Evolutionary conservation across 192 early-diverging fungal species (phyloP).

Genomic region (Umbelopsis isabellina): DNA sequence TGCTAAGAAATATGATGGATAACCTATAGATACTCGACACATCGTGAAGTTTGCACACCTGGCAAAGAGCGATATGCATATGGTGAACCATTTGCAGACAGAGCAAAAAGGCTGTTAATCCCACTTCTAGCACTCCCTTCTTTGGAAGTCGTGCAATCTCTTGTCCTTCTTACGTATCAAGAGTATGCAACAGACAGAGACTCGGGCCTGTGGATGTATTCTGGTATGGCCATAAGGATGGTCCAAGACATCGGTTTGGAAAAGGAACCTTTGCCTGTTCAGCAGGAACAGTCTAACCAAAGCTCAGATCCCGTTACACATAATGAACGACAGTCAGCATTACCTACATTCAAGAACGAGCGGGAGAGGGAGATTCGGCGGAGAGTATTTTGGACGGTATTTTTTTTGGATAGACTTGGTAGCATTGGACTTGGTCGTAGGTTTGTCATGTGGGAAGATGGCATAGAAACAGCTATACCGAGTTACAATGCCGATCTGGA

Average conservation of each 20-base stretch:
- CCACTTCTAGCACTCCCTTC: constrained; percentile 8
- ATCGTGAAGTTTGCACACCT: constrained; percentile 10
- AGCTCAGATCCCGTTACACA: neutral
- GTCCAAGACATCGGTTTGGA: constrained; percentile 8
- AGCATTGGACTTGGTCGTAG: constrained; percentile 5
- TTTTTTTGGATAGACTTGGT: neutral
- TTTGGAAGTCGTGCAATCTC: constrained; percentile 9
- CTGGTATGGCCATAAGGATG: constrained; percentile 15
- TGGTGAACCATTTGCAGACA: constrained; percentile 17
- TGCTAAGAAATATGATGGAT: neutral
- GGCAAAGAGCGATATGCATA: constrained; percentile 19
- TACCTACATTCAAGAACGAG: constrained; percentile 6
- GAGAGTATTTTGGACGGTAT: constrained; percentile 18
- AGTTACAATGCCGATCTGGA: constrained; percentile 8
- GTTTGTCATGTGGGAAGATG: constrained; percentile 15
- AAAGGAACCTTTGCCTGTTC: constrained; percentile 4
- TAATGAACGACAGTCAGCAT: neutral
- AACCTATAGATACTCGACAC: constrained; percentile 4
- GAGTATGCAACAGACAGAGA: constrained; percentile 12
- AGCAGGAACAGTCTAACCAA: neutral
- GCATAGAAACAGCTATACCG: constrained; percentile 1
- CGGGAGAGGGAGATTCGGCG: constrained; percentile 5
- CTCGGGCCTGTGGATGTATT: constrained; percentile 8
- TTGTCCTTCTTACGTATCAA: constrained; percentile 4
- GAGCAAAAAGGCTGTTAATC: neutral